Evolutionary conservation across 1,284 basidiomycete species (phyloP).

Genomic region (Malassezia vespertilionis): DNA sequence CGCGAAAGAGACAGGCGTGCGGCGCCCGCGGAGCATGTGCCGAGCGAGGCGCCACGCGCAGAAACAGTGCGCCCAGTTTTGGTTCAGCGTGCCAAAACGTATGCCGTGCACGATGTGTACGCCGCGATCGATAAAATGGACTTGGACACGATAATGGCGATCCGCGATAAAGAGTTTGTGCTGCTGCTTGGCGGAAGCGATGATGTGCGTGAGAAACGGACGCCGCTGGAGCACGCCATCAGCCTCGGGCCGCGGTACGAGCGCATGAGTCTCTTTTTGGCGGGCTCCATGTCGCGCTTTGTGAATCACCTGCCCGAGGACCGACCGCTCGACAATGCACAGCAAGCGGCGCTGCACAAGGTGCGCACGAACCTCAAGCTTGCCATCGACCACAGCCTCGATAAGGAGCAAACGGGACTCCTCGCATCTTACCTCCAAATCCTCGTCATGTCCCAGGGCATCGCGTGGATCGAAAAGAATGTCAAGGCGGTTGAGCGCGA

Average conservation of each 20-base stretch:
- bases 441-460: constrained; percentile 15
- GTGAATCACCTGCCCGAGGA: constrained; percentile 43
- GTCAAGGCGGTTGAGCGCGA: constrained; percentile 5
- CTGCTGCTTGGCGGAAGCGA: constrained; percentile 27
- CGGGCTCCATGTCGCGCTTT: constrained; percentile 38
- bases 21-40: too few relatives aligned
- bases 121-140: constrained; percentile 43
- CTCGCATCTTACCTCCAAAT: constrained; percentile 38
- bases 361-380: constrained; percentile 40
- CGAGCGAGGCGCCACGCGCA: too few relatives aligned
- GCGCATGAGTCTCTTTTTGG: constrained; percentile 29
- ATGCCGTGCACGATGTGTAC: constrained; percentile 38
- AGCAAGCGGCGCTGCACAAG: constrained; percentile 28
- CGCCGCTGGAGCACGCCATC: constrained; percentile 36
- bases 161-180: constrained; percentile 39
- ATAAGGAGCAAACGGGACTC: constrained; percentile 30
- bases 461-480: constrained; percentile 4
- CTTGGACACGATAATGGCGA: constrained; percentile 35
- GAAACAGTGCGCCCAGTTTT: too few relatives aligned
- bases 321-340: constrained; percentile 17
- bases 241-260: constrained; percentile 34
- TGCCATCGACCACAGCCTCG: constrained; percentile 38
- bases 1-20: too few relatives aligned
- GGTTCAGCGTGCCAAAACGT: too few relatives aligned
- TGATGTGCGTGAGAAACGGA: constrained; percentile 18